These are phyloP conservation scores for Cadophora malorum DNA, from an alignment of 2,329 filamentous ascomycete genomes.

Conservation along the genomic window DNA sequence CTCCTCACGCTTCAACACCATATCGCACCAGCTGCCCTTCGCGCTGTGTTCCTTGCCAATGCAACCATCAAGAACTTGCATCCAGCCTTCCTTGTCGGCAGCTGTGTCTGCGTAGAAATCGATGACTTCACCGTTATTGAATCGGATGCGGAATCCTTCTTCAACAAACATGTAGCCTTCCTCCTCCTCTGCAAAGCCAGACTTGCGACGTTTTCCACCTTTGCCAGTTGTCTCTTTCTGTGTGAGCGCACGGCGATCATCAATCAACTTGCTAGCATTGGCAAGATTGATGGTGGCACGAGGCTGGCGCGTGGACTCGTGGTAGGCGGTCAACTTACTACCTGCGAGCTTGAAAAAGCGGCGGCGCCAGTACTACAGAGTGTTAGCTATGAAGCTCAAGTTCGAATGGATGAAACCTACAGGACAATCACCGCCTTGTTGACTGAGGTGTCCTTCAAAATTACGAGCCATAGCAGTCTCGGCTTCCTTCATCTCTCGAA, in stretches of 20 bases:
- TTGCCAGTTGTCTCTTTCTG: slow-evolving; percentile 83
- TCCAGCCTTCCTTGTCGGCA: slow-evolving; percentile 91
- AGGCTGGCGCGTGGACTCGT: slow-evolving; percentile 93
- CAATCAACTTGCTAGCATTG: slow-evolving; percentile 91
- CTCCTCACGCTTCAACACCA: slow-evolving; percentile 68
- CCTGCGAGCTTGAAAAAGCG: slow-evolving; percentile 96
- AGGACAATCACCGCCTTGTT: slow-evolving; percentile 96
- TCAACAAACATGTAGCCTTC: slow-evolving; percentile 99
- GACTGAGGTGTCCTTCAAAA: slow-evolving; percentile 89
- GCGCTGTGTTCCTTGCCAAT: slow-evolving; percentile 57
- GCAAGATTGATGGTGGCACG: slow-evolving; percentile 95
- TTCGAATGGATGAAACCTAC: slow-evolving; percentile 64
- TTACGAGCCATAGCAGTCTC: slow-evolving; percentile 79
- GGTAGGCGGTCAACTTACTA: slow-evolving; percentile 91
- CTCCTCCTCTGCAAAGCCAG: slow-evolving; percentile 96
- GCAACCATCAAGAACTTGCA: slow-evolving; percentile 82
- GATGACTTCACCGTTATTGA: slow-evolving; percentile 92
- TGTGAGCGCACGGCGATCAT: slow-evolving; percentile 83
- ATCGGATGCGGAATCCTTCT: slow-evolving; percentile 97
- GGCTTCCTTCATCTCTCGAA: slow-evolving; percentile 90
- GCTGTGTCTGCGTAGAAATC: slow-evolving; percentile 80
- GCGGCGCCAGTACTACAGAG: slow-evolving; percentile 86
- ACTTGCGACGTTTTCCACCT: slow-evolving; percentile 82
- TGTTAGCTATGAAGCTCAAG: slow-evolving; percentile 48
- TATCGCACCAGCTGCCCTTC: slow-evolving; percentile 69